phyloP scores from a whole-genome alignment of 2,329 filamentous ascomycete genomes.

The Monilinia laxa region DNA sequence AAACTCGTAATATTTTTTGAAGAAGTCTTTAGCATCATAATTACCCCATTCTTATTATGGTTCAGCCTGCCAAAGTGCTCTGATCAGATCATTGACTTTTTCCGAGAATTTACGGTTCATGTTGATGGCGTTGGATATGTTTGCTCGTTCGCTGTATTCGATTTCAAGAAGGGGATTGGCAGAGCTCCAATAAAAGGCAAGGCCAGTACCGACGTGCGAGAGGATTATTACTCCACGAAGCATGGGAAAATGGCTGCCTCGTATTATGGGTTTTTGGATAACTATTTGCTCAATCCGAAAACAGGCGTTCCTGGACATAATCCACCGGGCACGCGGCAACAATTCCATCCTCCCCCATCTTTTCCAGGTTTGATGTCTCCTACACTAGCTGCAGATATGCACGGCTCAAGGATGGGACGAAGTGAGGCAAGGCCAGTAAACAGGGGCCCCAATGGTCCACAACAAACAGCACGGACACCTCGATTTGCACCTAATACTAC shows the following conservation, averaged over 20 bases:
- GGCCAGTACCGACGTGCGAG: slow-evolving; percentile 60
- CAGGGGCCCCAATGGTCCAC: slow-evolving; percentile 40
- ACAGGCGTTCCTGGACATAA: slow-evolving; percentile 62
- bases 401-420: slow-evolving; percentile 50
- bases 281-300: slow-evolving; percentile 77
- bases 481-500: slow-evolving; percentile 45
- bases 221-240: slow-evolving; percentile 92
- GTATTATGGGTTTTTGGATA: slow-evolving; percentile 91
- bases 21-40: slow-evolving; percentile 87
- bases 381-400: slow-evolving; percentile 56
- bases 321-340: slow-evolving; percentile 54
- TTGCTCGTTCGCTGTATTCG: slow-evolving; percentile 95
- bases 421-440: slow-evolving; percentile 47
- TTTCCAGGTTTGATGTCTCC: slow-evolving; percentile 71
- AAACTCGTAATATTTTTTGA: slow-evolving; percentile 90
- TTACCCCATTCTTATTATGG: slow-evolving; percentile 86
- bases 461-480: slow-evolving; percentile 44
- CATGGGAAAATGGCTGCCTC: slow-evolving; percentile 99
- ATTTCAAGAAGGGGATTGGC: slow-evolving; percentile 81
- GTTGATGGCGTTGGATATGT: slow-evolving; percentile 95
- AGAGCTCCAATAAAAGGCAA: slow-evolving; percentile 45
- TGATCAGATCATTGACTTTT: slow-evolving; percentile 95
- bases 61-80: slow-evolving; percentile 83
- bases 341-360: slow-evolving; percentile 72
- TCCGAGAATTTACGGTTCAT: slow-evolving; percentile 95